Base-by-base conservation (phyloP, 257 asterid species). In the Hygrophila difformis region DNA sequence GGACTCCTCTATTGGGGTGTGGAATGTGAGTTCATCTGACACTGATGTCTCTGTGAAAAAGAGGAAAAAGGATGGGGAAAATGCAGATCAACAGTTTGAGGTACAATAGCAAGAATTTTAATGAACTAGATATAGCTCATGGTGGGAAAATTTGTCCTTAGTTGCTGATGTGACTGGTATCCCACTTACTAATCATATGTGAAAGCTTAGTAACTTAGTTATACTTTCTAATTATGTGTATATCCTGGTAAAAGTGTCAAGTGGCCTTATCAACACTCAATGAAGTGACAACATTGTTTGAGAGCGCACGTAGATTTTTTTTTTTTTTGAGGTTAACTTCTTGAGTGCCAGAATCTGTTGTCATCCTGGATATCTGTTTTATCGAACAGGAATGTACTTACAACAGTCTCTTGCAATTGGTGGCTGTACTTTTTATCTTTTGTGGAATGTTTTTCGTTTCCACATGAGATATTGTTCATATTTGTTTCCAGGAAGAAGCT, bases 1-100 rank as follows among this genome's bases (percentile, higher is more conserved):
- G 99, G 99, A 91, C 58, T 64, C 74, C 55, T 62, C 78, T 63
- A 62, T 91, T 55, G 73, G 64, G 54, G 64, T 91, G 72, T 91
- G 99, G 99, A 72, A 69, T 55, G 33, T 66, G 46, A 70, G 59
- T 62, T 66, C 60, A 39, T 61, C 82, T 28, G 80, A 68, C 14
- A 40, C 56, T 43, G 87, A 62, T 21, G 76, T 91, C 47, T 65
- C 96, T 42, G 57, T 78, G 57, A 91, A 86, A 68, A 91, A 76
- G 76, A 91, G 95, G 78, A 91, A 75, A 64, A 82, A 70, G 60
- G 73, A 61, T 35, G 71, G 44, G 14, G 51, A 59, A 39, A 62
- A 55, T 26, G 72, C 67, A 59, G 95, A 91, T 54, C 24, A 73
- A 47, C 91, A 63, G 41, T 61, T 64, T 39, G 88, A 82, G 96